Evolutionary conservation across 345 rosid genomes (phyloP), one percentile per base, ranked within the genome.

Genomic region (Kernera saxatilis): DNA sequence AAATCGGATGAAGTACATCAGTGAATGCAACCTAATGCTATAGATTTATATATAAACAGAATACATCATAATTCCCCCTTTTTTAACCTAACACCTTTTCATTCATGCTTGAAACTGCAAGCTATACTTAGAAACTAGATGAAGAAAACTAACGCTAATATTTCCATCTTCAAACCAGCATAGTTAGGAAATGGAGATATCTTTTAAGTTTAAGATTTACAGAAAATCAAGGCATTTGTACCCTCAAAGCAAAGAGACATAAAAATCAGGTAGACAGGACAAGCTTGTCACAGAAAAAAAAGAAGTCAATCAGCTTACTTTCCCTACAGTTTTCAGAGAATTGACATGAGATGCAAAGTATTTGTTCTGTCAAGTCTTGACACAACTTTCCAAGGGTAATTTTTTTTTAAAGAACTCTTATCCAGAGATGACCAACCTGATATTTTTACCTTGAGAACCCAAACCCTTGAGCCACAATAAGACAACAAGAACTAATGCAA

Each of bases 1-100:
- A 49, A 72, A 70, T 26, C 55, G 4, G 69, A 58, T 43, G 46
- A 75, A 73, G 52, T 52, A 75, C 33, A 61, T 61, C 68, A 41
- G 49, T 18, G 30, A 44, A 9, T 58, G 22, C 40, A 23, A 29
- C 23, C 12, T 25, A 56, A 56, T 21, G 17, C 9, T 6, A 40
- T 52, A 33, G 14, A 62, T 29, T 51, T 25, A 14, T 39, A 19
- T 13, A 19, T 2, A 37, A 21, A 61, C 10, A 7, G 14, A 26
- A 43, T 14, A 8, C n/a, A 18, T 18, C 43, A 19, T 30, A 2
- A 15, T 40, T 19, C 12, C 21, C 54, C 59, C 40, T 25, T 32
- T 48, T 12, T 36, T 35, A 70, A 59, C 50, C 32, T 23, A 57
- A 27, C 15, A 41, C 27, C 26, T 33, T 41, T 44, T 56, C 56